A percentile compares a stretch with the other conserved stretches of the same genome.
Evolutionary conservation across 1,139 yeast genomes (phyloP).

Genomic region (Groenewaldozyma sp.): DNA sequence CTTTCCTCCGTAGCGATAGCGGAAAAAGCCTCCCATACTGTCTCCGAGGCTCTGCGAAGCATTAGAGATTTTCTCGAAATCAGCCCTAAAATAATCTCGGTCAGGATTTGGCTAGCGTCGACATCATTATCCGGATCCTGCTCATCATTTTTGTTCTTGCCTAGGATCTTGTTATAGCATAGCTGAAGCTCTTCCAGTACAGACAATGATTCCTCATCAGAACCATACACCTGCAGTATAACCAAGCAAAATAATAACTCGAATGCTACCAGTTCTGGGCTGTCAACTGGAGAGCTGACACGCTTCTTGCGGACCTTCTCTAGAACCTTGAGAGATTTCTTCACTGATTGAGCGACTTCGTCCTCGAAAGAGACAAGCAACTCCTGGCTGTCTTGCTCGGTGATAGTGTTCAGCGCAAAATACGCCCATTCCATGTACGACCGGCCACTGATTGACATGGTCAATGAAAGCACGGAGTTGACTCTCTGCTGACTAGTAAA

Average conservation of each 20-base stretch:
- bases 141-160: constrained; percentile 25
- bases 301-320: constrained; percentile 37
- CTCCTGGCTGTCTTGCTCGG: constrained; percentile 12
- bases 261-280: constrained; percentile 41
- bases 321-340: constrained; percentile 44
- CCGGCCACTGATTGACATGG: constrained; percentile 5
- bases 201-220: constrained; percentile 62
- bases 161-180: constrained; percentile 28
- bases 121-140: constrained; percentile 28
- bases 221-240: constrained; percentile 66
- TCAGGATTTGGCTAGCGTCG: constrained; percentile 51
- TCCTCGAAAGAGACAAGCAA: constrained; percentile 28
- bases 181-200: constrained; percentile 60
- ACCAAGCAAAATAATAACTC: constrained; percentile 74
- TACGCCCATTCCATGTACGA: constrained; percentile 49
- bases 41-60: constrained; percentile 59
- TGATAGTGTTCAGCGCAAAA: constrained; percentile 15
- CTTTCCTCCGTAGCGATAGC: constrained; percentile 41
- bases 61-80: constrained; percentile 63
- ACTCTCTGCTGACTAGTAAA: constrained; percentile 42
- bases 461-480: constrained; percentile 45
- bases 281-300: constrained; percentile 32
- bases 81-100: constrained; percentile 73
- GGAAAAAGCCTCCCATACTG: constrained; percentile 69
- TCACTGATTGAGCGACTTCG: constrained; percentile 35